Conservation (phyloP, 768 basidiomycete genomes). For the Suillus placidus region DNA sequence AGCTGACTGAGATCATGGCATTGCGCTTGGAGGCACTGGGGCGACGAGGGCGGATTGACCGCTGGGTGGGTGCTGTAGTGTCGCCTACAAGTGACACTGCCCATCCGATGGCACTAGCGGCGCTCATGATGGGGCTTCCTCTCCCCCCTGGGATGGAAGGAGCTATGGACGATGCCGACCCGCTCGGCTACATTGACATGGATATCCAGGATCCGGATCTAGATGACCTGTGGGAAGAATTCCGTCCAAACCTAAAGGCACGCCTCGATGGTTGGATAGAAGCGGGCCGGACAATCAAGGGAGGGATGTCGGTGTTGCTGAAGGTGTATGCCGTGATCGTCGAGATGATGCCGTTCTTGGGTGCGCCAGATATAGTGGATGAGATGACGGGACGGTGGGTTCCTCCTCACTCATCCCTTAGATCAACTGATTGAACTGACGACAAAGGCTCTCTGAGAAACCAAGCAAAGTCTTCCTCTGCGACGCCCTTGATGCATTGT, state of each 20-base stretch:
- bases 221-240: conserved; percentile 64
- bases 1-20: conserved; percentile 49
- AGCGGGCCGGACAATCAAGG: conserved; percentile 41
- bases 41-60: conserved; percentile 51
- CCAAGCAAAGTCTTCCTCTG: conserved; percentile 54
- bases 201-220: conserved; percentile 56
- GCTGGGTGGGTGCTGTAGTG: conserved; percentile 53
- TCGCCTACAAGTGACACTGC: conserved; percentile 41
- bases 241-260: conserved; percentile 56
- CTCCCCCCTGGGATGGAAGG: conserved; percentile 41
- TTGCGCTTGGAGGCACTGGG: conserved; percentile 39
- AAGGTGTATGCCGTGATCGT: conserved; percentile 49
- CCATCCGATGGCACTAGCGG: conserved; percentile 63
- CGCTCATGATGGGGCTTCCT: conserved; percentile 63
- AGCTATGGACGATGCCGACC: conserved; percentile 45
- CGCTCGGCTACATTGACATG: conserved; percentile 52
- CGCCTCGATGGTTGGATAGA: conserved; percentile 62
- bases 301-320: conserved; percentile 38
- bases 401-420: not conserved
- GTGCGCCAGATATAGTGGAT: conserved; percentile 50
- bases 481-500: conserved; percentile 53
- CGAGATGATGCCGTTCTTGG: conserved; percentile 60
- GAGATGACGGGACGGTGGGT: conserved; percentile 60
- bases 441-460: conserved; percentile 52
- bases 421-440: not conserved